phyloP scores from a whole-genome alignment of 805 yeast genomes.

The Saccharomyces eubayanus region DNA sequence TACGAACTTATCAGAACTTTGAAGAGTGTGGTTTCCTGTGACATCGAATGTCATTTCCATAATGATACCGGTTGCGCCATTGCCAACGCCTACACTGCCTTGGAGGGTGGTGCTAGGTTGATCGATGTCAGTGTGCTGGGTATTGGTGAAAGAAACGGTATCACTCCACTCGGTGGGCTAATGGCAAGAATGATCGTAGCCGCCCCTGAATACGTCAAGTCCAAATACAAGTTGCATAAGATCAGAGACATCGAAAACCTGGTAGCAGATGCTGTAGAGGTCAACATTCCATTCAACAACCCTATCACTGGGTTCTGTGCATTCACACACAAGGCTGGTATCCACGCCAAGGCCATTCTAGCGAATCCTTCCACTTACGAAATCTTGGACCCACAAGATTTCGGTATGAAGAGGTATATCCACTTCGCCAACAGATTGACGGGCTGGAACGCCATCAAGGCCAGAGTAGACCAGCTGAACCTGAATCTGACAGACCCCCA shows the following conservation, averaged over 20 bases:
- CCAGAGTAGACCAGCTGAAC: conserved; percentile 95
- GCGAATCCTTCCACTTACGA: conserved; percentile 99
- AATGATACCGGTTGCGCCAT: conserved; percentile 98
- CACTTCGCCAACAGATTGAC: conserved; percentile 97
- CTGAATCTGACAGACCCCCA: conserved; percentile 83
- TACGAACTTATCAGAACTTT: conserved; percentile 92
- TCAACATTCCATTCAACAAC: conserved; percentile 94
- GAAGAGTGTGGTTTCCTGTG: conserved; percentile 89
- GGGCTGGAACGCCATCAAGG: conserved; percentile 98
- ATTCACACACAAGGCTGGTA: conserved; percentile 98
- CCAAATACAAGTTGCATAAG: conserved; percentile 92
- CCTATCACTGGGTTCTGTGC: conserved; percentile 99
- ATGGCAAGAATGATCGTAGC: conserved; percentile 99
- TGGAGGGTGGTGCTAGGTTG: conserved; percentile 94
- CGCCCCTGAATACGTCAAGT: conserved; percentile 88
- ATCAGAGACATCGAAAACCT: conserved; percentile 90
- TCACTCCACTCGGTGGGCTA: conserved; percentile 93
- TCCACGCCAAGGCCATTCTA: conserved; percentile 95
- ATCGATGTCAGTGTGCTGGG: conserved; percentile 95
- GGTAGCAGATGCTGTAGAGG: conserved; percentile 96
- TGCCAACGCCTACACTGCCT: conserved; percentile 96
- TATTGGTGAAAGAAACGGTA: conserved; percentile 98
- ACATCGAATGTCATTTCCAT: conserved; percentile 97
- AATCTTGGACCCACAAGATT: conserved; percentile 88
- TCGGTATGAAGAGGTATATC: conserved; percentile 91